A percentile compares a stretch with the other conserved stretches of the same genome.
These are phyloP conservation scores for Phoma sp. DNA, from an alignment of 2,329 filamentous ascomycete species.

Conservation along the genomic window DNA sequence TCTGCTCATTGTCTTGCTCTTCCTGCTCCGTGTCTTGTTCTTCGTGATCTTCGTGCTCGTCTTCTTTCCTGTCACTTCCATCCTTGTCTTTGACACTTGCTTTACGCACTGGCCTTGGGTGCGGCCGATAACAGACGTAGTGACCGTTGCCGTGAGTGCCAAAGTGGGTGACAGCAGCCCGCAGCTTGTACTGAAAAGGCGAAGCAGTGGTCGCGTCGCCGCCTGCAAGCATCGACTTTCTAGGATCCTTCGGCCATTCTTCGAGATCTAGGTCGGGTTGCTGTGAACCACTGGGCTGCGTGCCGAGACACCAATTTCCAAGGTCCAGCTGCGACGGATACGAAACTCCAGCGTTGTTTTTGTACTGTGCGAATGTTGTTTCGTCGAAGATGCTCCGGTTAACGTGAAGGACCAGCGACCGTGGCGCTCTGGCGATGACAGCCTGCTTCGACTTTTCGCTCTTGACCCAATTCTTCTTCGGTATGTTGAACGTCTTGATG, in stretches of 20 bases:
- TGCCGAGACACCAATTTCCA: conserved; percentile 83
- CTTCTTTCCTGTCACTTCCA: not conserved
- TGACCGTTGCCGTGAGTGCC: conserved; percentile 94
- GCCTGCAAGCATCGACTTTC: conserved; percentile 71
- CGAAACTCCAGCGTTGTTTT: conserved; percentile 79
- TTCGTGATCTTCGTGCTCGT: not conserved
- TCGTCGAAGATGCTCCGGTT: conserved; percentile 94
- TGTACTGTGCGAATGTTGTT: conserved; percentile 76
- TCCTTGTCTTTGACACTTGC: not conserved
- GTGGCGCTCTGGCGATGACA: conserved; percentile 81
- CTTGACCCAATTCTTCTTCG: conserved; percentile 70
- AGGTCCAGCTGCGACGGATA: conserved; percentile 80
- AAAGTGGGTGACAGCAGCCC: conserved; percentile 85
- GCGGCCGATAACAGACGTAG: conserved; percentile 88
- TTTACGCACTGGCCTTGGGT: conserved; percentile 50
- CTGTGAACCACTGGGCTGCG: conserved; percentile 40
- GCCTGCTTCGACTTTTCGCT: conserved; percentile 90
- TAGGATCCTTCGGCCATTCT: conserved; percentile 73
- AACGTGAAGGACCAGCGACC: conserved; percentile 82
- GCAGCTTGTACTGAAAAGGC: conserved; percentile 70
- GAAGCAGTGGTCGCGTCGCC: conserved; percentile 43
- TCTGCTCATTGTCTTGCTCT: not conserved
- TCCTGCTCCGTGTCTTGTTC: conserved; percentile 1
- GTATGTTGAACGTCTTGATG: conserved; percentile 54
- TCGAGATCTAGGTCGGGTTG: conserved; percentile 56